These are phyloP conservation scores for Pythium sukuiense DNA, from an alignment of 352 stramenopile genomes.

Conservation along the genomic window DNA sequence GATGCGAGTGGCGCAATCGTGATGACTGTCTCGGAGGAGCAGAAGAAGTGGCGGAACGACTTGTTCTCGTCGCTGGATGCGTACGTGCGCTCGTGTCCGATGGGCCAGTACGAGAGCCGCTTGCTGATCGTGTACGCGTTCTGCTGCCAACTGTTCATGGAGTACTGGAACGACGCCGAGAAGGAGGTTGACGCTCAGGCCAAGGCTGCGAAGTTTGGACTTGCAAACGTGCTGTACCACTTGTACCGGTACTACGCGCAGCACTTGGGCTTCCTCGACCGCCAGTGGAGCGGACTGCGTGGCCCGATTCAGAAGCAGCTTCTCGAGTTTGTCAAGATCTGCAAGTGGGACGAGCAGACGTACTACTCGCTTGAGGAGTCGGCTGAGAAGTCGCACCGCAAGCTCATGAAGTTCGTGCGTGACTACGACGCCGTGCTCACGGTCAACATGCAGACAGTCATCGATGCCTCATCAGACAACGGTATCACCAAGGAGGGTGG, in stretches of 20 bases:
- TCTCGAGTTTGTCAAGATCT: slow-evolving; percentile 97
- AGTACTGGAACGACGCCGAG: slow-evolving; percentile 45
- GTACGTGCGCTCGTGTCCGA: slow-evolving; percentile 87
- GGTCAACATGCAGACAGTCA: slow-evolving; percentile 83
- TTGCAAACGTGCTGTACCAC: slow-evolving; percentile 91
- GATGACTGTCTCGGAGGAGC: slow-evolving; percentile 27
- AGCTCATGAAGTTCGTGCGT: slow-evolving; percentile 97
- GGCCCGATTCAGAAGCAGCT: slow-evolving; percentile 96
- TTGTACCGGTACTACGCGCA: slow-evolving; percentile 96
- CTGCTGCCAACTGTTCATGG: slow-evolving; percentile 82
- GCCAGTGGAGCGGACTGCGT: slow-evolving; percentile 86
- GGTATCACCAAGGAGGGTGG: slow-evolving; percentile 82
- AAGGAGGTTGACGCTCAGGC: slow-evolving; percentile 4
- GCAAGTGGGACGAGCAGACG: slow-evolving; percentile 99
- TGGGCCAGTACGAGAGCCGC: slow-evolving; percentile 91
- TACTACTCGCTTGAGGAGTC: slow-evolving; percentile 99
- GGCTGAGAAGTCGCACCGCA: slow-evolving; percentile 97
- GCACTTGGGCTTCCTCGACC: slow-evolving; percentile 80
- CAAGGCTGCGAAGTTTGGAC: slow-evolving; percentile 37
- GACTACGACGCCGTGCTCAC: slow-evolving; percentile 89
- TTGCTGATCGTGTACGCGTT: slow-evolving; percentile 90
- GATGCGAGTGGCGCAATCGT: slow-evolving; percentile 3
- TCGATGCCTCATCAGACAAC: slow-evolving; percentile 86
- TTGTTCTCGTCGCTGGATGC: slow-evolving; percentile 91
- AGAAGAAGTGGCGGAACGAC: slow-evolving; percentile 68